Evolutionary conservation across 1,284 basidiomycete species (phyloP).

Genomic region (Austroboletus niveus): DNA sequence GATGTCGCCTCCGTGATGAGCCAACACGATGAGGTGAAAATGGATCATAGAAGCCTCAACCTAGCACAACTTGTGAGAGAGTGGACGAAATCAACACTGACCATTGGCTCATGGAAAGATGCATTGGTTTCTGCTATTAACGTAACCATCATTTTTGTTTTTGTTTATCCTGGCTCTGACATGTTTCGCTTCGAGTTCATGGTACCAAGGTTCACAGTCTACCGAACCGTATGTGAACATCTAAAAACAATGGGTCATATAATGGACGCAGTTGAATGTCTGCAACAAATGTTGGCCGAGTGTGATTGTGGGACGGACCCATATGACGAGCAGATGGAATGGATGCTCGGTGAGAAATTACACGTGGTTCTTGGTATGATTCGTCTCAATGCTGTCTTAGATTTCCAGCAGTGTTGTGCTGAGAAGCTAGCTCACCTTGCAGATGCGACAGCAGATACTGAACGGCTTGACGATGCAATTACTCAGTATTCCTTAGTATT

Average conservation of each 20-base stretch:
- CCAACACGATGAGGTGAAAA: not conserved
- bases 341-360: not conserved
- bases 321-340: not conserved
- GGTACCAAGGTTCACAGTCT: not conserved
- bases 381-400: not conserved
- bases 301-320: not conserved
- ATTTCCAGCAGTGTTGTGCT: not conserved
- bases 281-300: not conserved
- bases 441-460: not conserved
- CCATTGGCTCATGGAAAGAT: not conserved
- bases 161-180: not conserved
- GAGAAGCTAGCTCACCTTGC: not conserved
- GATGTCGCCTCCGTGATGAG: not conserved
- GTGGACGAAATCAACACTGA: not conserved
- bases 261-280: not conserved
- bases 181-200: not conserved
- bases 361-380: not conserved
- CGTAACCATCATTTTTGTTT: not conserved
- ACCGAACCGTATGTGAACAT: not conserved
- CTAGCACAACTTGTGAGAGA: not conserved
- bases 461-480: not conserved
- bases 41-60: slow-evolving; percentile 2
- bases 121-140: not conserved
- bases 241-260: not conserved
- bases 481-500: not conserved